These are phyloP conservation scores for Baudoinia panamericana DNA, from an alignment of 495 filamentous ascomycete genomes.

Conservation along the genomic window DNA sequence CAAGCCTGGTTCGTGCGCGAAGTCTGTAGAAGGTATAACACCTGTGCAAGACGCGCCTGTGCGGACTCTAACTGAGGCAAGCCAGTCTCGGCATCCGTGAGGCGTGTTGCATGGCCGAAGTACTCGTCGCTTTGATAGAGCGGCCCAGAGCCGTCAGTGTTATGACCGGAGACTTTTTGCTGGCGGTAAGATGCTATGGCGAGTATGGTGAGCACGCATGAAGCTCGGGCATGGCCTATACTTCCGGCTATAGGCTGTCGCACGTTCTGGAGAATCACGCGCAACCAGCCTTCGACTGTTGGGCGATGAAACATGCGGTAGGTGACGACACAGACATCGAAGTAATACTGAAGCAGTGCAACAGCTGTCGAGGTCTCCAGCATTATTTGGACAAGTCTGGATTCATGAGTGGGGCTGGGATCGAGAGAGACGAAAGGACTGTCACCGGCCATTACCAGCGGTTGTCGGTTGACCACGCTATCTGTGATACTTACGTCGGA, in stretches of 20 bases:
- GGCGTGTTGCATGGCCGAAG: not conserved
- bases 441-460: too few species aligned
- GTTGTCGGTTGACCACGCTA: too few species aligned
- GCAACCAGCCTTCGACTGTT: not conserved
- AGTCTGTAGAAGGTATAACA: slow-evolving; percentile 4
- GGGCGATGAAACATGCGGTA: not conserved
- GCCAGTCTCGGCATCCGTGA: not conserved
- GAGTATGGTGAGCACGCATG: not conserved
- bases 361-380: not conserved
- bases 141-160: not conserved
- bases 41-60: not conserved
- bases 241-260: not conserved
- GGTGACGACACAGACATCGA: not conserved
- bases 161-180: not conserved
- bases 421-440: too few species aligned
- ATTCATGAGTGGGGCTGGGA: too few species aligned
- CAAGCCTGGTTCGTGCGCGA: slow-evolving; percentile 2
- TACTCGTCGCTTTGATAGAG: too few species aligned
- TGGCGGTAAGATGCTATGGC: not conserved
- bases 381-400: too few species aligned
- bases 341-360: not conserved
- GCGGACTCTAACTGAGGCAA: not conserved
- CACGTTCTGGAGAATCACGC: not conserved
- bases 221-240: not conserved
- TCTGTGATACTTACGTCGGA: too few species aligned